These are phyloP conservation scores for Barnettozyma siamensis DNA, from an alignment of 805 yeast species.

Conservation along the genomic window DNA sequence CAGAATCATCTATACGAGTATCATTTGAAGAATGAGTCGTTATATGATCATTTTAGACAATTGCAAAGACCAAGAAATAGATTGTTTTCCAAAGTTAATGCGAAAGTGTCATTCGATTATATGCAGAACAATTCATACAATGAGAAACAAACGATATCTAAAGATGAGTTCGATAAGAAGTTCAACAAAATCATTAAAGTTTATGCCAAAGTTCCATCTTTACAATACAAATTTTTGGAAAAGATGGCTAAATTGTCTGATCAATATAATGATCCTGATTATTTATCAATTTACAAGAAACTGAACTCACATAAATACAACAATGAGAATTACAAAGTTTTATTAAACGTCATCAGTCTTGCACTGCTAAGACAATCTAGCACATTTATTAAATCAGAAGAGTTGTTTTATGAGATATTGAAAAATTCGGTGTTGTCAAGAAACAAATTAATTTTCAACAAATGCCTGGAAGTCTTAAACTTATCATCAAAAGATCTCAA, in stretches of 20 bases:
- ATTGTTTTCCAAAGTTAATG: background rate
- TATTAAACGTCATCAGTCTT: slow-evolving; percentile 7
- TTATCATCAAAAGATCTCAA: background rate
- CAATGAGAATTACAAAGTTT: slow-evolving; percentile 6
- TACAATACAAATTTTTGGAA: slow-evolving; percentile 5
- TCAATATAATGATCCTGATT: background rate
- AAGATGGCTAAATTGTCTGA: slow-evolving; percentile 4
- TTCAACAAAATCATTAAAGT: slow-evolving; percentile 1
- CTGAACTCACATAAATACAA: background rate
- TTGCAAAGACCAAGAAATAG: slow-evolving; percentile 3
- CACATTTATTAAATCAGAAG: slow-evolving; percentile 4
- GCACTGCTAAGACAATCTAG: slow-evolving; percentile 5
- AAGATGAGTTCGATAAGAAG: background rate
- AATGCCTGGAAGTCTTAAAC: slow-evolving; percentile 6
- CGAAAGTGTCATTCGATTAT: background rate
- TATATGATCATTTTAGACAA: slow-evolving; percentile 5
- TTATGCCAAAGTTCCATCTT: background rate
- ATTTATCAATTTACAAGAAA: slow-evolving; percentile 1
- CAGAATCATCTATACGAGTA: background rate
- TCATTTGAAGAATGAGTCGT: slow-evolving; percentile 1
- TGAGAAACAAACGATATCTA: background rate
- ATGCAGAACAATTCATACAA: background rate
- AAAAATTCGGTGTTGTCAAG: slow-evolving; percentile 2
- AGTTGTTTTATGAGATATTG: slow-evolving; percentile 5
- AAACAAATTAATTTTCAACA: slow-evolving; percentile 6